Evolutionary conservation across 805 yeast species (phyloP), one percentile per base, ranked within the genome.

Genomic region (Pichia eremophila): DNA sequence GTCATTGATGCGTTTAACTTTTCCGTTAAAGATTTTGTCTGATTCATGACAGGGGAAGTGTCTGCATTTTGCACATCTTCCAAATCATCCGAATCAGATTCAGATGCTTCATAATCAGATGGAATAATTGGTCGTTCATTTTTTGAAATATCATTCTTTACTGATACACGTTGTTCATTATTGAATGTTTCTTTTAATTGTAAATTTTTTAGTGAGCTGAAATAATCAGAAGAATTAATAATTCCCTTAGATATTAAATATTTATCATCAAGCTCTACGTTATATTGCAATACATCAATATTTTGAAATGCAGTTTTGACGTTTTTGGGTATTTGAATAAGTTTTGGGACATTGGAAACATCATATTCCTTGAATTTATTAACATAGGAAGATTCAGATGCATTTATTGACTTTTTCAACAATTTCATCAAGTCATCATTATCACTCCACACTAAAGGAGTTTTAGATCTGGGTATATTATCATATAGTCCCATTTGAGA

Each of bases 361-460:
- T 44, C 34, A n/a, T 39, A 40, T 18, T 50, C 45, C n/a, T 39
- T 39, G 15, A 14, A 36, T 14, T 47, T 49, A n/a, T 41, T 15
- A 50, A 57, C 17, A 36, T 39, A 60, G 27, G 56, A 55, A 18
- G 54, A 47, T 32, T 58, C 55, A 0, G 68, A 64, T 9, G 48
- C 17, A 2, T 54, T 48, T 10, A 53, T 41, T 34, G 65, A 59
- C 36, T 63, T 65, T 1, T 63, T 54, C 22, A 72, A 65, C 47
- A 70, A 49, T 3, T 56, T 49, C 14, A 61, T 45, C 36, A 71
- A 60, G 19, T 71, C 74, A 0, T 61, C 64, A 9, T 68, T 61
- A 17, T 71, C 75, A 17, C 65, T 65, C 82, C 82, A 77, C 3
- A 57, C 39, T 0, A 58, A 56, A 2, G 47, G 43, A 8, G 43